Base-by-base conservation (phyloP, 306 rosid species). In the Cyclanthera cordifolia region DNA sequence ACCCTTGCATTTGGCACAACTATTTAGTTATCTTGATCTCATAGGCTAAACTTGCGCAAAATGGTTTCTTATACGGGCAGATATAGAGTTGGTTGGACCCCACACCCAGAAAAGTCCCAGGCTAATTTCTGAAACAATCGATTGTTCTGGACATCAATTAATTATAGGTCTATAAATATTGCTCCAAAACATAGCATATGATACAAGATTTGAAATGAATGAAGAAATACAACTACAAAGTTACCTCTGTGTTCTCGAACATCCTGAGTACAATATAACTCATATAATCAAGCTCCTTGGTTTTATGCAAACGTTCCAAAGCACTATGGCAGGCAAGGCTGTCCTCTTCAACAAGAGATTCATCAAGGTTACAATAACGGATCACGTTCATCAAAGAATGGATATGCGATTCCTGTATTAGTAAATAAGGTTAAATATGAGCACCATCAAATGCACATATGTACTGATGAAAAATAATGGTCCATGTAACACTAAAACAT, bases 301-400 rank as follows among this genome's bases (percentile, higher is more conserved):
- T 90, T 74, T 83, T 84, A 74, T 30, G 71, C 75, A 93, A 83
- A 67, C 95, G 83, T 74, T 87, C 91, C 73, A 93, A 80, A 71
- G 90, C 90, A 79, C 69, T 73, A 50, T 56, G 71, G 75, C 83
- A 80, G 73, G 83, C 75, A 54, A 90, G 96, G 74, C 95, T 78
- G 52, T 87, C 99, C 83, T 93, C 99, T 76, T 56, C 96, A 80
- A 67, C 83, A 78, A 90, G 91, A 72, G 99, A 93, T 74, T 93
- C 99, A 63, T 93, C 99, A 86, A 90, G 79, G 84, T 93, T 90
- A 75, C 96, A 93, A 68, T 86, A 93, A 48, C 99, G 99, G 61
- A 93, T 92, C 72, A 93, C 96, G 74, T 93, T 93, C 96, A 93
- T 82, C 10, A 93, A 88, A 54, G 99, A 90, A 83, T 93, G 99